Percentiles rank a stretch among this genome's conserved stretches.
Evolutionary conservation across 352 stramenopile species (phyloP).

Genomic region (Globisporangium nodosum): DNA sequence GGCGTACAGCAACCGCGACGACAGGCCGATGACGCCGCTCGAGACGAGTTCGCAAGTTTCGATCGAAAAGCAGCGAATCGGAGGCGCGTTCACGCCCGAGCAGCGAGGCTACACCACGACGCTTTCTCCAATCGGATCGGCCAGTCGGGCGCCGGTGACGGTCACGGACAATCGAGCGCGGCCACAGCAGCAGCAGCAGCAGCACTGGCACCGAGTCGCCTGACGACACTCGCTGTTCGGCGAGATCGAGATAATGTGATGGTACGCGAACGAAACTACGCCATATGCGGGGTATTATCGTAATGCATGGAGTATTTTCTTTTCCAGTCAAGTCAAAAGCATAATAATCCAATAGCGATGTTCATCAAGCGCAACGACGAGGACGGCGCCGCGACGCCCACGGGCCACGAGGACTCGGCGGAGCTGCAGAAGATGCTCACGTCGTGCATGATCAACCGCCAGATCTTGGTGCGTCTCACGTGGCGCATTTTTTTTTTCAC

Average conservation of each 20-base stretch:
- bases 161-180: slow-evolving; percentile 22
- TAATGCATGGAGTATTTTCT: no score
- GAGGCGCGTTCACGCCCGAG: background rate
- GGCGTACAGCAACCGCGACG: slow-evolving; percentile 8
- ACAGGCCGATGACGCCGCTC: slow-evolving; percentile 1
- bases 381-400: slow-evolving; percentile 31
- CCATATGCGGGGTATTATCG: no score
- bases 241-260: no score
- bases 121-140: slow-evolving; percentile 23
- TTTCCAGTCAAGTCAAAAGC: background rate
- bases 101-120: slow-evolving; percentile 6
- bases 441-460: slow-evolving; percentile 81
- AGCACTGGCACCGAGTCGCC: slow-evolving; percentile 9
- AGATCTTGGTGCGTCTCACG: slow-evolving; percentile 49
- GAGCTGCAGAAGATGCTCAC: slow-evolving; percentile 82
- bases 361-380: slow-evolving; percentile 50
- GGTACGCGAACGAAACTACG: no score
- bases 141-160: slow-evolving; percentile 21
- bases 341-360: slow-evolving; percentile 9
- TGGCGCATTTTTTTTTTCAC: background rate
- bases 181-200: slow-evolving; percentile 2
- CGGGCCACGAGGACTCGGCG: slow-evolving; percentile 58
- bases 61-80: background rate
- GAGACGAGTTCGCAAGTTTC: background rate
- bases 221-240: background rate